phyloP scores from a whole-genome alignment of 225 moss, liverwort and hornwort genomes.

The Pseudoscleropodium purum region DNA sequence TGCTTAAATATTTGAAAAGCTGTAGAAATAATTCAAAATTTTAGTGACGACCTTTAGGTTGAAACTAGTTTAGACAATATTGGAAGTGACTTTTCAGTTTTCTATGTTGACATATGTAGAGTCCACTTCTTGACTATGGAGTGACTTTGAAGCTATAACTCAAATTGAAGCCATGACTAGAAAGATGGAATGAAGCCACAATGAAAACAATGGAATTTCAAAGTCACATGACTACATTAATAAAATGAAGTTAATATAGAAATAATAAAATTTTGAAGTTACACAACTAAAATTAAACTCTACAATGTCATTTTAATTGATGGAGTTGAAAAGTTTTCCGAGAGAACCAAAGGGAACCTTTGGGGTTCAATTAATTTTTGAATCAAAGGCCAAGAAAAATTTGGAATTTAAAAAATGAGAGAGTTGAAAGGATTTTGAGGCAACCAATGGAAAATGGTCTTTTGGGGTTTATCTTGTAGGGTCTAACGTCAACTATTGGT shows the following conservation, averaged over 20 bases:
- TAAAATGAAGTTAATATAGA: neutral
- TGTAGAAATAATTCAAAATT: neutral
- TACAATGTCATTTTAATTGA: too few species aligned
- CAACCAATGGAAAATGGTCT: too few species aligned
- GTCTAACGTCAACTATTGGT: too few species aligned
- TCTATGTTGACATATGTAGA: rapidly evolving
- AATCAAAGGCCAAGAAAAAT: too few species aligned
- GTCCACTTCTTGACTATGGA: rapidly evolving
- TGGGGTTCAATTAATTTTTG: too few species aligned
- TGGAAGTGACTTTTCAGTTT: neutral
- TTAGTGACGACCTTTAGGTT: neutral
- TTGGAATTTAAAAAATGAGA: too few species aligned
- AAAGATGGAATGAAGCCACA: neutral
- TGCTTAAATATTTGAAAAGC: neutral
- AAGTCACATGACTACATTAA: neutral
- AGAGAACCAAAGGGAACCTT: too few species aligned
- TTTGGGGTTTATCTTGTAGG: too few species aligned
- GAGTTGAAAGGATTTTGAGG: too few species aligned
- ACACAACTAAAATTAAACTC: neutral
- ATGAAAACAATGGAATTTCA: neutral
- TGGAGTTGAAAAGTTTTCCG: too few species aligned
- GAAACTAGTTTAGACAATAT: neutral
- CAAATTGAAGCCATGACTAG: rapidly evolving
- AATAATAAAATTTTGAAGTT: neutral
- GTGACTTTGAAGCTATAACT: rapidly evolving